These are phyloP conservation scores for Pseudovirgaria hyperparasitica DNA, from an alignment of 2,329 filamentous ascomycete species.

Conservation along the genomic window DNA sequence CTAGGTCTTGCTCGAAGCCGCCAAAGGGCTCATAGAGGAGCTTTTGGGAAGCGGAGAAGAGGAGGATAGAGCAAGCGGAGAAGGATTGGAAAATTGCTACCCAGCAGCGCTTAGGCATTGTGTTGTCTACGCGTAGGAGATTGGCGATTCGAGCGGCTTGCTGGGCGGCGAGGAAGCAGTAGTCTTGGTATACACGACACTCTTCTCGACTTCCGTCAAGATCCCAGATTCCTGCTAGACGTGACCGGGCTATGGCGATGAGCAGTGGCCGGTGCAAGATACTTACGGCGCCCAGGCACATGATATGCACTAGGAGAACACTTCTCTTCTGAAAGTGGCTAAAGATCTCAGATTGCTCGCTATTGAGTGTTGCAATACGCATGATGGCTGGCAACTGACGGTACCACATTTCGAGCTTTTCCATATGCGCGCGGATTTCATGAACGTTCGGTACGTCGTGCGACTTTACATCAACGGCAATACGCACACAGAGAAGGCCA, in stretches of 20 bases:
- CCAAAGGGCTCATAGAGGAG: constrained; percentile 19
- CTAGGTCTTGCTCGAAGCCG: constrained; percentile 18
- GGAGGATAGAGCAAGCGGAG: constrained; percentile 19
- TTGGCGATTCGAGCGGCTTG: constrained; percentile 21
- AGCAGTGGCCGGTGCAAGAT: constrained; percentile 22
- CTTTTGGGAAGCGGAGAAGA: constrained; percentile 21
- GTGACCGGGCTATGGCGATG: constrained; percentile 18
- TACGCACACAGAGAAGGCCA: constrained; percentile 22
- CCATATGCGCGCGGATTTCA: constrained; percentile 3
- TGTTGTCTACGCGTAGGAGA: constrained; percentile 20
- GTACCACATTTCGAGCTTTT: constrained; percentile 22
- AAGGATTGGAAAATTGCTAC: constrained; percentile 21
- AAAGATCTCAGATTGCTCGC: constrained; percentile 10
- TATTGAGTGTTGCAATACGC: constrained; percentile 17
- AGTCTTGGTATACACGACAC: constrained; percentile 14
- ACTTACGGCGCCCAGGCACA: constrained; percentile 24
- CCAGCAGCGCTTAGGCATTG: constrained; percentile 24
- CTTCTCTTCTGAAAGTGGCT: constrained; percentile 19
- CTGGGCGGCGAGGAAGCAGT: constrained; percentile 22
- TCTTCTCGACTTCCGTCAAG: constrained; percentile 15
- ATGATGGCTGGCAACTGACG: constrained; percentile 17
- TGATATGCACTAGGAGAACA: constrained; percentile 25
- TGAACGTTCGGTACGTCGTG: constrained; percentile 1
- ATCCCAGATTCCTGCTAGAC: constrained; percentile 13
- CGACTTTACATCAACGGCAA: constrained; percentile 15